Evolutionary conservation across 306 rosid species (phyloP), one percentile per base, ranked within the genome.

Genomic region (Heteromeles arbutifolia): DNA sequence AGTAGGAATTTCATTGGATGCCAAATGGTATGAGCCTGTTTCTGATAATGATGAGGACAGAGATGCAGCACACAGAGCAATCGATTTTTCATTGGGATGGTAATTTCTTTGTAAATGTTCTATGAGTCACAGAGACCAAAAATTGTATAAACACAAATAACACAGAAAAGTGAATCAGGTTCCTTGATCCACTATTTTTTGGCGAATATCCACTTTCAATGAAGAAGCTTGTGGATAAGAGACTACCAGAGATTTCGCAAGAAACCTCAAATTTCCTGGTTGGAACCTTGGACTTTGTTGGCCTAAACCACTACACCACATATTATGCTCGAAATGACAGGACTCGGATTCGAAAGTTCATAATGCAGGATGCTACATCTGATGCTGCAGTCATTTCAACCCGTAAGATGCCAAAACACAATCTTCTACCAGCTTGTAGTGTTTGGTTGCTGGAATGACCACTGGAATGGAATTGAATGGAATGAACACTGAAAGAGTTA

Each of bases 231-330:
- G 97, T 93, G 64, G 91, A 85, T 29, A 77, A 81, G 71, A 89
- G 97, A 83, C 80, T 94, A 72, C 97, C 98, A 57, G 53, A 81
- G 84, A 90, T 94, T 74, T 87, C 96, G 10, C 57, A 70, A 17
- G 79, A 75, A 79, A 72, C 48, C 54, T 81, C 90, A 61, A 81
- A 85, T 63, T 72, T 81, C 44, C 91, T 91, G 44, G 62, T 74
- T 76, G 94, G 96, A 67, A 81, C 98, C 24, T 79, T 90, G 77
- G 97, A 94, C 79, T 91, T 94, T 74, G 67, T 94, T 25, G 98
- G 98, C 82, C 67, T 91, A 69, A 94, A 94, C 65, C 98, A 94
- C 69, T 94, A 94, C 75, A 94, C 98, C 32, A 86, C 98, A 19
- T 18, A 91, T 44, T 94, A 90, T 68, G 84, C 97, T 65, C 89